These are phyloP conservation scores for Phenoliferia sp. DNA, from an alignment of 1,284 basidiomycete species.

Conservation along the genomic window DNA sequence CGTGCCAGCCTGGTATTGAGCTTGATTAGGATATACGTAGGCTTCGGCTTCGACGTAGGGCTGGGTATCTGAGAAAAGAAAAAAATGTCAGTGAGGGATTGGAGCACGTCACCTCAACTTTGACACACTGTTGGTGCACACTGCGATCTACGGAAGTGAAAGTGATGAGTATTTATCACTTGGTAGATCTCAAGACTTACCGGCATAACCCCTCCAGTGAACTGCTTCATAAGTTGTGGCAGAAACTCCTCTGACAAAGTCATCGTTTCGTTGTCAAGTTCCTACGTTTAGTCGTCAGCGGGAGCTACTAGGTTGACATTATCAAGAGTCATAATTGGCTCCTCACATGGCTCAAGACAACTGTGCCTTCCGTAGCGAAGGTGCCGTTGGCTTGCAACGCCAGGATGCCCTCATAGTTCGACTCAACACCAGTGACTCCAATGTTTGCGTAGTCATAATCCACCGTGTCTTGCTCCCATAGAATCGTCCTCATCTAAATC, in stretches of 20 bases:
- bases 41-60: not conserved
- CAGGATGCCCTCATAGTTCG: not conserved
- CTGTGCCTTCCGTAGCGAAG: not conserved
- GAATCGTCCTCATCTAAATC: not conserved
- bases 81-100: not conserved
- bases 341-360: not conserved
- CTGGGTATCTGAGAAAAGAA: not conserved
- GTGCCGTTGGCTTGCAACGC: not conserved
- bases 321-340: too few relatives aligned
- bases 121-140: not conserved
- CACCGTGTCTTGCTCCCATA: not conserved
- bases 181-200: too few relatives aligned
- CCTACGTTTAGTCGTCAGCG: not conserved
- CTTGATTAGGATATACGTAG: not conserved
- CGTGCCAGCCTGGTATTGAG: not conserved
- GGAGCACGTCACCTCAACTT: too few relatives aligned
- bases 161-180: not conserved
- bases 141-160: not conserved
- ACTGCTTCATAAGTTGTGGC: not conserved
- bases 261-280: not conserved
- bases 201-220: not conserved
- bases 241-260: not conserved
- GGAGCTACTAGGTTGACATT: too few relatives aligned
- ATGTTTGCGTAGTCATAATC: not conserved
- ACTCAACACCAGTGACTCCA: not conserved